Conservation (phyloP, 495 filamentous ascomycete genomes). For the Aspergillus olivimuriae region DNA sequence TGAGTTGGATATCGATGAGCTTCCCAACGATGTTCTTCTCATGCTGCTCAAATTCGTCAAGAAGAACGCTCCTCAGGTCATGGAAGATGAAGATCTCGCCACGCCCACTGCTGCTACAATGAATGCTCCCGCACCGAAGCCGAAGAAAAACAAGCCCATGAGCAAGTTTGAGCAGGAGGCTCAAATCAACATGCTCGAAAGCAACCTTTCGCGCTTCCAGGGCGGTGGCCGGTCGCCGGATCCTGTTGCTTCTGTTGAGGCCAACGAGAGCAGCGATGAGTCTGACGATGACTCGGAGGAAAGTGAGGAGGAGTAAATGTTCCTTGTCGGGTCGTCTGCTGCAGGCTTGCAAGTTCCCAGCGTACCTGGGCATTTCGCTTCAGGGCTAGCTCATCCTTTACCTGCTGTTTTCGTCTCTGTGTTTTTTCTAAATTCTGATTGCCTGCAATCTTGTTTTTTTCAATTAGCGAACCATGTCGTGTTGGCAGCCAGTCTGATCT, state of each 20-base stretch:
- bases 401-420: background rate
- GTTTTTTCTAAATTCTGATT: constrained; percentile 8
- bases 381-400: background rate
- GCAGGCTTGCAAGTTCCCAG: no score
- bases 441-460: constrained; percentile 5
- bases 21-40: constrained; percentile 65
- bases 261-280: constrained; percentile 44
- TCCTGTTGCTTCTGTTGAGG: constrained; percentile 39
- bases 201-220: constrained; percentile 44
- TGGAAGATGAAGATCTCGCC: constrained; percentile 37
- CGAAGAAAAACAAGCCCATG: constrained; percentile 99
- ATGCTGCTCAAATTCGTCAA: constrained; percentile 73
- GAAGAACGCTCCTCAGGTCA: constrained; percentile 53
- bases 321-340: no score
- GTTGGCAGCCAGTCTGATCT: constrained; percentile 6
- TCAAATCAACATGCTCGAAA: constrained; percentile 72
- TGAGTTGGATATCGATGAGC: constrained; percentile 83
- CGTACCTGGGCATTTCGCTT: no score
- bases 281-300: constrained; percentile 49
- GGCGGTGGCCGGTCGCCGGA: constrained; percentile 33
- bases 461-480: constrained; percentile 8
- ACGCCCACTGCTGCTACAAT: constrained; percentile 34
- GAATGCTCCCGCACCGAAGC: constrained; percentile 52
- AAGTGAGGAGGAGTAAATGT: constrained; percentile 46
- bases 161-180: constrained; percentile 88